Percentiles rank a stretch among this genome's conserved stretches.
Conservation (phyloP, 2,329 filamentous ascomycete species). For the Aspergillus ibericus region DNA sequence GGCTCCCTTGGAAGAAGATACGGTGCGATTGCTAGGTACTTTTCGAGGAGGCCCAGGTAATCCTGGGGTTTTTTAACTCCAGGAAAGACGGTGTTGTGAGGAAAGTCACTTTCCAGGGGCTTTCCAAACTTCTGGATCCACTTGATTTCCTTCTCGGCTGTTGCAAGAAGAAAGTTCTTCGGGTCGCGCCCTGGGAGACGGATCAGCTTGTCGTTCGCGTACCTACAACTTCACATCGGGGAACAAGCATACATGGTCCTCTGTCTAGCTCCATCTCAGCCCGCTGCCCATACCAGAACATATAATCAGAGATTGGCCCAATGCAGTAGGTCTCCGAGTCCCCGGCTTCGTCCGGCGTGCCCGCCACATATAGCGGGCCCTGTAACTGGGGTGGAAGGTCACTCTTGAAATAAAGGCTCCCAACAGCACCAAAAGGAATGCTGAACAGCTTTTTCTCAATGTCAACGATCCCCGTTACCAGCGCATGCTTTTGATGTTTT, state of each 20-base stretch:
- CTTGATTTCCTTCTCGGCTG: constrained; percentile 20
- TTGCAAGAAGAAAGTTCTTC: constrained; percentile 19
- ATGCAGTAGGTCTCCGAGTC: constrained; percentile 22
- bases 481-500: constrained; percentile 15
- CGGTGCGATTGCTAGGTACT: constrained; percentile 23
- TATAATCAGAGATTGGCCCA: constrained; percentile 26
- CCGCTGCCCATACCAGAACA: constrained; percentile 29
- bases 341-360: constrained; percentile 8
- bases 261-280: constrained; percentile 18
- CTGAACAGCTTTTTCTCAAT: constrained; percentile 23
- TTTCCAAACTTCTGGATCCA: constrained; percentile 21
- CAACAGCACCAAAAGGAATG: constrained; percentile 18
- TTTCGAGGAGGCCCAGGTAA: constrained; percentile 23
- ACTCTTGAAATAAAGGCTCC: constrained; percentile 23
- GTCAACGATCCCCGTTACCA: constrained; percentile 21
- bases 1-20: constrained; percentile 21
- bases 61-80: constrained; percentile 15
- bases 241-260: constrained; percentile 24
- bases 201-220: not conserved
- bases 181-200: constrained; percentile 17
- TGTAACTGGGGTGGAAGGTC: constrained; percentile 15
- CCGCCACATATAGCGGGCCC: constrained; percentile 15
- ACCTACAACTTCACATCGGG: not conserved
- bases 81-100: constrained; percentile 22
- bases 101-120: constrained; percentile 21